phyloP scores from a whole-genome alignment of 306 rosid species.

The Rosa rugosa region DNA sequence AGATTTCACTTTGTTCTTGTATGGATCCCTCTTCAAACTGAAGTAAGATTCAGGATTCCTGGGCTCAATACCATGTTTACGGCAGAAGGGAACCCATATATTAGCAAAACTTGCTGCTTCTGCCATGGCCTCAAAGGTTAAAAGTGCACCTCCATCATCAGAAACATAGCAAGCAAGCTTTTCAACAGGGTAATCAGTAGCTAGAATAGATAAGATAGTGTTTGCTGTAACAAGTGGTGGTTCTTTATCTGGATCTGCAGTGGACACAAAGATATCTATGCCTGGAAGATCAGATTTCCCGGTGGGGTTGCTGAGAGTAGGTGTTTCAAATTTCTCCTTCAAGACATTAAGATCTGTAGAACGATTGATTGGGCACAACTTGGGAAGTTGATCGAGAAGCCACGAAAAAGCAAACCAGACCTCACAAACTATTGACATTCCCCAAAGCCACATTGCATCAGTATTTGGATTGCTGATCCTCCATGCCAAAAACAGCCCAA shows the following conservation, averaged over 20 bases:
- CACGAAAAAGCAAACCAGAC: constrained; percentile 98
- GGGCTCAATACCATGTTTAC: constrained; percentile 91
- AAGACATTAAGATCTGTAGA: constrained; percentile 84
- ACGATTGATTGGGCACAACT: constrained; percentile 82
- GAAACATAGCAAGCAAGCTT: constrained; percentile 97
- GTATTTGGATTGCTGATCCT: constrained; percentile 61
- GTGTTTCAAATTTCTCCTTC: constrained; percentile 82
- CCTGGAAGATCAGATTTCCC: constrained; percentile 99
- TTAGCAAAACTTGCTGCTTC: constrained; percentile 99
- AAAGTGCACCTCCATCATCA: constrained; percentile 97
- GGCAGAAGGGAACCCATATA: constrained; percentile 90
- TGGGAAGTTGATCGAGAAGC: constrained; percentile 94
- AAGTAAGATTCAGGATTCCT: constrained; percentile 96
- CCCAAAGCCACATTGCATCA: constrained; percentile 96
- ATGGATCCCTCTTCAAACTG: constrained; percentile 85
- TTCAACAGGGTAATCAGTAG: constrained; percentile 94
- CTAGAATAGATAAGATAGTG: constrained; percentile 85
- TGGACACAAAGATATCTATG: constrained; percentile 85
- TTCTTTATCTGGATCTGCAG: constrained; percentile 98
- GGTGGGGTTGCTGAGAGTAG: constrained; percentile 64
- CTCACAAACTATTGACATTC: constrained; percentile 94
- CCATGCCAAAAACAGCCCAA: constrained; percentile 79
- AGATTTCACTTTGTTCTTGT: constrained; percentile 75
- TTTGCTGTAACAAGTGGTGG: constrained; percentile 97
- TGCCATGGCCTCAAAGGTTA: constrained; percentile 99